Evolutionary conservation across 78 protist genomes (phyloP), one percentile per base, ranked within the genome.

Genomic region (Isochrysis galbana): DNA sequence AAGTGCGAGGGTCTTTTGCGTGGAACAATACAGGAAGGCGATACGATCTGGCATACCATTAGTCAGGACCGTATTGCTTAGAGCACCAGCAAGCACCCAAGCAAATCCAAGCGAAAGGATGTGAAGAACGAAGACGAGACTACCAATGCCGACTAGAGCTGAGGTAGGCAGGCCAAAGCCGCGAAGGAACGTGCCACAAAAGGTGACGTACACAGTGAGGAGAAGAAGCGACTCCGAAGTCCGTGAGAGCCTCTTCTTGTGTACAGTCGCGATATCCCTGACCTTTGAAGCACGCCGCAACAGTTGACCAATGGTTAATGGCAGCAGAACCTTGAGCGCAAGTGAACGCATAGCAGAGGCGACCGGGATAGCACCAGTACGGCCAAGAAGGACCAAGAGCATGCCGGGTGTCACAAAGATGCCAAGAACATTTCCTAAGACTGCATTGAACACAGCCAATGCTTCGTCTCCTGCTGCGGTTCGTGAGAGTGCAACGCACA

Each of bases 1-100:
- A 1, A 77, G 45, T 4, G 86, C 86, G n/a, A 77, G 86, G 23
- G 86, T 77, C 86, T 77, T 77, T 14, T 77, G 86, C 47, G 86
- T 25, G 29, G 82, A 0, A 3, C 42, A 34, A 26, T 36, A 11
- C 17, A 19, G 19, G 17, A 72, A 4, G 4, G 82, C 42, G 23
- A 72, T 29, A 1, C 72, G 26, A 11, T 61, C 32, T n/a, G n/a
- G n/a, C n/a, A n/a, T n/a, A n/a, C n/a, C n/a, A n/a, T n/a, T n/a
- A n/a, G n/a, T n/a, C n/a, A 5, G 7, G n/a, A n/a, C 72, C 0
- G 10, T 23, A 11, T 26, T 23, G 72, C 72, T n/a, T 2, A 19
- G 10, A 11, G 22, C 5, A n/a, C 72, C n/a, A n/a, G 32, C 72
- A 19, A 61, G 72, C 72, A 26, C 38, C 80, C 80, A 70, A 19